Evolutionary conservation across 2,329 filamentous ascomycete species (phyloP), one percentile per base, ranked within the genome.

Genomic region (Huntiella omanensis): DNA sequence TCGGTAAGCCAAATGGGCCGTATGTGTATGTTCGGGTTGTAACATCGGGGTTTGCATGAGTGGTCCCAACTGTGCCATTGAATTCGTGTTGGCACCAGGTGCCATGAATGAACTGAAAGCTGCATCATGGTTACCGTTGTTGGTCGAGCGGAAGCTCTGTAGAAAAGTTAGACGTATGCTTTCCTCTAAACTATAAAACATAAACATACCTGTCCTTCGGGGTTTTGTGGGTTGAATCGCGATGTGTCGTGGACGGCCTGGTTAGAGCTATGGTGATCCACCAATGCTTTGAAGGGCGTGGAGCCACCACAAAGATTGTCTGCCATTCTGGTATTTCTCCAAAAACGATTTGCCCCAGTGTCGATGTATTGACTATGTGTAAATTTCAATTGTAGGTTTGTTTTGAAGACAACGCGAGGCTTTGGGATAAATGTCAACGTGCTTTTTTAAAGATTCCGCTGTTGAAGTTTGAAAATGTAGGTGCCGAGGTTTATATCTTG

Each of bases 231-330:
- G 33, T 42, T 17, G 28, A 13, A 33, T 17, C 3, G 17, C 8
- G 50, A 65, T 62, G 51, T 65, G 62, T 12, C 64, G 63, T 44
- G 61, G 60, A 52, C 61, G 62, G 42, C 22, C 22, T 28, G 22
- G 53, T 66, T 63, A 39, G 59, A 59, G n/a, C 57, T 56, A 43
- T 66, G 62, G 35, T 66, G 62, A 6, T 66, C 62, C 15, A 63
- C 53, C 37, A 66, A 57, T 10, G 58, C 60, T 56, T 66, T 66
- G 47, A 66, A 65, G 33, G 64, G 63, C 42, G 61, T 62, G 2
- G 58, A 57, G 33, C 62, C 63, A 50, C 62, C 63, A 51, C 64
- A 66, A 7, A 63, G 62, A 47, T 58, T 57, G 45, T 65, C 62
- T 34, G 62, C 58, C 64, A 66, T 66, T 13, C n/a, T 34, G 37